Evolutionary conservation across 352 stramenopile genomes (phyloP), one percentile per base, ranked within the genome.

Genomic region (Globisporangium alternatum): DNA sequence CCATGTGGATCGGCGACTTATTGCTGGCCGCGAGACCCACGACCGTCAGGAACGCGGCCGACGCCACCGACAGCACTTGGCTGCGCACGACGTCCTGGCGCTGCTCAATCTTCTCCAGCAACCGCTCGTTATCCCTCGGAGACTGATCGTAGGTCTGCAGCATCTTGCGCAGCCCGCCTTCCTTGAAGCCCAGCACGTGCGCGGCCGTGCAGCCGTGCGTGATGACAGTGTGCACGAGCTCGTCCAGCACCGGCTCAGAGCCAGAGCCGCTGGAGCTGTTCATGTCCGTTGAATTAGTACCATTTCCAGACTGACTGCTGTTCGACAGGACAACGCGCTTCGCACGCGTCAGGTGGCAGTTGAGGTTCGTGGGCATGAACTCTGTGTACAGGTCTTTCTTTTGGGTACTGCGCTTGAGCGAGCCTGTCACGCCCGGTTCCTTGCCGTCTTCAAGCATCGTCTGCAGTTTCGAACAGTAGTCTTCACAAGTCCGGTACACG

Each of bases 361-460:
- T 93, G 1, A 96, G 58, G 70, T 96, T 96, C 10, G 83, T 93
- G 2, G 85, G 77, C 87, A 96, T 96, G 60, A 96, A 96, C 51
- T 89, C 79, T 1, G 82, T 86, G 6, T 76, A 74, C 68, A 92
- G 80, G 64, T 96, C 87, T 54, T 96, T 96, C 65, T 94, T 96
- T 73, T 89, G 84, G 35, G 84, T 91, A 61, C 85, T 94, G 33
- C 87, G 87, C 63, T 94, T 94, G 28, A 96, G 61, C 45, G 79
- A 91, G 4, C 85, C 83, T 3, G 87, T 96, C 60, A 96, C 89
- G 3, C 87, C 87, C 25, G 88, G 83, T 56, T 96, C 87, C 10
- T 84, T 84, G 33, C 87, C 87, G 39, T 91, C 75, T 49, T 91
- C 82, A 5, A 94, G 70, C 62, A 89, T 91, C 19, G 70, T 55